These are phyloP conservation scores for Paramecium sexaurelia DNA, from an alignment of 73 alveolate genomes.

Conservation along the genomic window DNA sequence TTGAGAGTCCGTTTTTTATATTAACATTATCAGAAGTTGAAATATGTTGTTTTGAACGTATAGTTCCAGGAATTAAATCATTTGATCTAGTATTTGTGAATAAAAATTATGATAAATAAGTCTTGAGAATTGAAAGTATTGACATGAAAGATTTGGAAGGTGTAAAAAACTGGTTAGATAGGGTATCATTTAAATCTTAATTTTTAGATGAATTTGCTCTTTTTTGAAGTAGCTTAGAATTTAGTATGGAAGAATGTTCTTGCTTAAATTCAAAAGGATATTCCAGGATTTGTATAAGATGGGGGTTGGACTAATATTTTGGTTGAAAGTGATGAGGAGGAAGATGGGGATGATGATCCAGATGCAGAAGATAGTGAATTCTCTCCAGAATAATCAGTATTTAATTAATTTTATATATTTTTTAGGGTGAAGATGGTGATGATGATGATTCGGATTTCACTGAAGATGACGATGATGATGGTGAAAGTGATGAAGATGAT, in stretches of 20 bases:
- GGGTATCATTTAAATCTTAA: neutral
- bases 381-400: neutral
- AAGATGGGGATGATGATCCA: slow-evolving; percentile 49
- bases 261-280: slow-evolving; percentile 81
- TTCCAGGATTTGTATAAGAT: slow-evolving; percentile 85
- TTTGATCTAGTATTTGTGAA: slow-evolving; percentile 94
- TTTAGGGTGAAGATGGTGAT: slow-evolving; percentile 26
- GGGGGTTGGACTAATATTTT: slow-evolving; percentile 96
- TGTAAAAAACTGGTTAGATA: slow-evolving; percentile 90
- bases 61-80: slow-evolving; percentile 86
- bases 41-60: slow-evolving; percentile 92
- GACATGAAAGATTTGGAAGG: slow-evolving; percentile 88
- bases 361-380: slow-evolving; percentile 57
- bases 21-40: slow-evolving; percentile 92
- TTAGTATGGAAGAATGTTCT: slow-evolving; percentile 90
- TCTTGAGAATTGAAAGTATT: slow-evolving; percentile 86
- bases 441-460: slow-evolving; percentile 61
- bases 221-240: slow-evolving; percentile 88
- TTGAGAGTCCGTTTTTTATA: slow-evolving; percentile 94
- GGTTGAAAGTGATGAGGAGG: slow-evolving; percentile 63
- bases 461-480: slow-evolving; percentile 69
- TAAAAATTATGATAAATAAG: slow-evolving; percentile 86
- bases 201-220: slow-evolving; percentile 79
- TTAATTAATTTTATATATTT: neutral
- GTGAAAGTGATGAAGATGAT: slow-evolving; percentile 71